Conservation (phyloP, 2,329 filamentous ascomycete species). For the Neoscytalidium dimidiatum region DNA sequence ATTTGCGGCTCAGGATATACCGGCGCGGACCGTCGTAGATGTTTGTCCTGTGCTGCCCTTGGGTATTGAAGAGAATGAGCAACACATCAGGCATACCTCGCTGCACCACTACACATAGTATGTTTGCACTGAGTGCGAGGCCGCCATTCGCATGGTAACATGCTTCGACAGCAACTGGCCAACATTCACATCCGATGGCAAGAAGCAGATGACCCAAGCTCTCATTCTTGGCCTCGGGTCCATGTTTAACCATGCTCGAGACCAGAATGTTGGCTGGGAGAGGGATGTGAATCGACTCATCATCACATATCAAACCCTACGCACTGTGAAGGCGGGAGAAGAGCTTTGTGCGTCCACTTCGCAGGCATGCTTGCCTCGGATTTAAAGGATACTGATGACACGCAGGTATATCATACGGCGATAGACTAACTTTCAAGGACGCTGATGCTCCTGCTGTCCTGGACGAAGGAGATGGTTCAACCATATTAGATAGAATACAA, state of each 20-base stretch:
- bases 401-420: conserved; percentile 50
- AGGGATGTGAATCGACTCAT: conserved; percentile 48
- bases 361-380: background rate
- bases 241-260: conserved; percentile 60
- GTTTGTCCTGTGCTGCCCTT: conserved; percentile 56
- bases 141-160: conserved; percentile 18
- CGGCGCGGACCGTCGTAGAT: conserved; percentile 52
- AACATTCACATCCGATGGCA: conserved; percentile 26
- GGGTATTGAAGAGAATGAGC: conserved; percentile 48
- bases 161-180: conserved; percentile 46
- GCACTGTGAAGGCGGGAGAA: conserved; percentile 54
- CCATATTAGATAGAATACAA: conserved; percentile 45
- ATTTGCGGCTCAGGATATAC: conserved; percentile 50
- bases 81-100: conserved; percentile 52
- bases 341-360: conserved; percentile 51
- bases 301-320: conserved; percentile 52
- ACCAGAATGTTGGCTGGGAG: conserved; percentile 60
- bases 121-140: conserved; percentile 19
- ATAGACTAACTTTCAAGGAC: conserved; percentile 50
- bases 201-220: conserved; percentile 48
- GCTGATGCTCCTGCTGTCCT: conserved; percentile 26
- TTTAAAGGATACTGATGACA: background rate
- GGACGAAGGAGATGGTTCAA: conserved; percentile 37
- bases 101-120: conserved; percentile 61
- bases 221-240: conserved; percentile 57